Percentiles rank a stretch among this genome's conserved stretches.
phyloP scores from a whole-genome alignment of 2,329 filamentous ascomycete species.

The Davidsoniella neocaledoniae region DNA sequence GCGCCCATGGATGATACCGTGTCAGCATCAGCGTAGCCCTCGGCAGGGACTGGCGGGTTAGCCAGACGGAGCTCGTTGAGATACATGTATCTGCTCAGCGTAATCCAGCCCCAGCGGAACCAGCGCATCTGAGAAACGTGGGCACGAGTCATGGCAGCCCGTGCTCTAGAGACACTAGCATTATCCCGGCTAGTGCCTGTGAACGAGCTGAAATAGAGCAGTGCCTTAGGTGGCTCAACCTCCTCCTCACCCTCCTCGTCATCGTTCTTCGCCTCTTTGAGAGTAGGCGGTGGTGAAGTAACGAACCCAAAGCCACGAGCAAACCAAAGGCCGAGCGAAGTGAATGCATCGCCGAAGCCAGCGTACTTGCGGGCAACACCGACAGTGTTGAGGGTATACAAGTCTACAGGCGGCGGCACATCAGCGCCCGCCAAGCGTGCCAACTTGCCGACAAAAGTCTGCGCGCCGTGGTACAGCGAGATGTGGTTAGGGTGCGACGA shows the following conservation, averaged over 20 bases:
- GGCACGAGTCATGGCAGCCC: conserved; percentile 73
- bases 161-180: conserved; percentile 38
- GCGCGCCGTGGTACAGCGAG: conserved; percentile 69
- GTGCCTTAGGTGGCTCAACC: conserved; percentile 27
- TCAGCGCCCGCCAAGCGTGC: conserved; percentile 25
- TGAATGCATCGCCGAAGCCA: conserved; percentile 56
- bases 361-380: conserved; percentile 65
- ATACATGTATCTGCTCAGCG: conserved; percentile 81
- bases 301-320: conserved; percentile 20
- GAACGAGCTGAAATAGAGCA: conserved; percentile 58
- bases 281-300: background rate
- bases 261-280: conserved; percentile 13
- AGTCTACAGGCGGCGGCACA: conserved; percentile 33
- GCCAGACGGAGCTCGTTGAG: conserved; percentile 67
- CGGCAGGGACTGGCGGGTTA: conserved; percentile 19
- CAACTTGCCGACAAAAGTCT: conserved; percentile 51
- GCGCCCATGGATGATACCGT: conserved; percentile 2
- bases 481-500: conserved; percentile 89
- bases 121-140: conserved; percentile 96
- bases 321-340: conserved; percentile 46
- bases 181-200: conserved; percentile 28
- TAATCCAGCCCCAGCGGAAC: conserved; percentile 96
- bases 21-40: background rate
- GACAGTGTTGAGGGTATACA: conserved; percentile 72
- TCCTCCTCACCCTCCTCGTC: conserved; percentile 18